phyloP scores from a whole-genome alignment of 306 rosid species.

The Malus orientalis region DNA sequence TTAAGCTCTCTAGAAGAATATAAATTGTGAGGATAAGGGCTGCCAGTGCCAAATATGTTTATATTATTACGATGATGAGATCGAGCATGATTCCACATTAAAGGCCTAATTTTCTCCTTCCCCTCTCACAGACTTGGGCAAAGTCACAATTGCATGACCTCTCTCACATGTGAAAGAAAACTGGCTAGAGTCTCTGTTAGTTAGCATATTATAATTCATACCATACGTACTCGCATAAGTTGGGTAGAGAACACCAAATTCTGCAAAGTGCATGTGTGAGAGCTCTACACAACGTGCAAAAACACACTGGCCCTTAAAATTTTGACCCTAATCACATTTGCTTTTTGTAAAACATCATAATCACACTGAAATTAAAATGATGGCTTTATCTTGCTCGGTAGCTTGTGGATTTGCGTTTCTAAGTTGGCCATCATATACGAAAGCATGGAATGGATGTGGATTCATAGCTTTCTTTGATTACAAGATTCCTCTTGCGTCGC shows the following conservation, averaged over 20 bases:
- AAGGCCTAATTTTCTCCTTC: constrained; percentile 21
- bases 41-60: neutral
- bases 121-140: constrained; percentile 39
- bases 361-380: neutral
- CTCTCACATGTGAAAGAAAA: constrained; percentile 41
- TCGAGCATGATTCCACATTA: constrained; percentile 17
- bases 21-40: neutral
- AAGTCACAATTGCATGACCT: constrained; percentile 54
- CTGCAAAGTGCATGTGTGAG: constrained; percentile 12
- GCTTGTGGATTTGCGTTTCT: constrained; percentile 1
- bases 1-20: neutral
- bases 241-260: constrained; percentile 32
- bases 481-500: neutral
- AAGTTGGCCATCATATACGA: neutral
- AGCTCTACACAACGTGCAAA: constrained; percentile 12
- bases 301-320: neutral
- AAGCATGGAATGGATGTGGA: neutral
- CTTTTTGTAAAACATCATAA: neutral
- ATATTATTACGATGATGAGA: constrained; percentile 12
- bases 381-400: neutral
- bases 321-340: neutral
- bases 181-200: constrained; percentile 29
- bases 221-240: constrained; percentile 29
- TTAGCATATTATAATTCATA: constrained; percentile 30
- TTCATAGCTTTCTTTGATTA: neutral